phyloP scores from a whole-genome alignment of 306 rosid genomes.

The Quercus wislizeni region DNA sequence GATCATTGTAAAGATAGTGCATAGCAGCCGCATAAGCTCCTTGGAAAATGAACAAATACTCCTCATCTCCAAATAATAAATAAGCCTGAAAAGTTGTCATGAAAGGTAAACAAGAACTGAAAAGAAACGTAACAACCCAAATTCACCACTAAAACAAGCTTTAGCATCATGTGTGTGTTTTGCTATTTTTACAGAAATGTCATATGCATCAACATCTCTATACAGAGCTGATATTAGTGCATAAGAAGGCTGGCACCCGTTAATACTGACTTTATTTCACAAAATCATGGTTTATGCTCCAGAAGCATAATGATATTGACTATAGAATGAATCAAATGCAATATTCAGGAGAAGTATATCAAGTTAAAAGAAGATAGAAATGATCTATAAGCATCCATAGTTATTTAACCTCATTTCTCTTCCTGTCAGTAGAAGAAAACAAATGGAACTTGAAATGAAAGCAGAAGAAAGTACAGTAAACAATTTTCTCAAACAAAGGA shows the following conservation, averaged over 20 bases:
- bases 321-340: neutral
- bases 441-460: neutral
- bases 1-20: conserved; percentile 87
- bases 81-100: conserved; percentile 64
- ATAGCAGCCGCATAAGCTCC: conserved; percentile 98
- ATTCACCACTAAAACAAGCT: neutral
- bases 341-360: neutral
- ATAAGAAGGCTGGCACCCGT: neutral
- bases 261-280: neutral
- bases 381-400: neutral
- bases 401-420: neutral
- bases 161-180: neutral
- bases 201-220: neutral
- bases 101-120: conserved; percentile 6
- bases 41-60: conserved; percentile 88
- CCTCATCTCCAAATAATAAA: conserved; percentile 93
- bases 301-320: neutral
- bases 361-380: neutral
- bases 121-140: conserved; percentile 15
- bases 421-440: neutral
- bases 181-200: neutral
- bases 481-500: neutral
- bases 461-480: neutral
- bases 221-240: neutral
- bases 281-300: neutral